These are phyloP conservation scores for Herpotrichia juniperi DNA, from an alignment of 2,329 filamentous ascomycete genomes.

Conservation along the genomic window DNA sequence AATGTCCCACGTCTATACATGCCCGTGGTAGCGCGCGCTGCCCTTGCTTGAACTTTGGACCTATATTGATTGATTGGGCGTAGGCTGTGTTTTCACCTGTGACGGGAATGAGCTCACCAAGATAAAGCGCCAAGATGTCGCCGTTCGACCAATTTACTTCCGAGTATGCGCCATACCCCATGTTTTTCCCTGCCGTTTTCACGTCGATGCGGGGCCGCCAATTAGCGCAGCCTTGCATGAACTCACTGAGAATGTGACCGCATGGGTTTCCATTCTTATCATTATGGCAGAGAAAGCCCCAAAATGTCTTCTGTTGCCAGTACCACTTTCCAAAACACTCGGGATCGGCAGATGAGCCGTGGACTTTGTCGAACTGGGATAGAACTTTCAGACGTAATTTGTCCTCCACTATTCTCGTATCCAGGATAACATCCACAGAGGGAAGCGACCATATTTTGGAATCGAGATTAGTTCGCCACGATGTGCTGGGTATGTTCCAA, in stretches of 20 bases:
- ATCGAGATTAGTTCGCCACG: no score
- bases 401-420: no score
- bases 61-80: constrained; percentile 9
- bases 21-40: background rate
- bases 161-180: constrained; percentile 6
- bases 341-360: no score
- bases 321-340: no score
- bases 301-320: no score
- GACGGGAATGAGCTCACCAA: constrained; percentile 13
- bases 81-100: constrained; percentile 8
- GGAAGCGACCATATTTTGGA: no score
- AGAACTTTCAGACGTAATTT: no score
- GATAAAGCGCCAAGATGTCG: constrained; percentile 5
- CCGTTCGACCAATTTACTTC: constrained; percentile 5
- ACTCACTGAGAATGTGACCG: constrained; percentile 12
- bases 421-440: no score
- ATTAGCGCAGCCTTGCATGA: constrained; percentile 3
- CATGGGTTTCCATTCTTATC: constrained; percentile 5
- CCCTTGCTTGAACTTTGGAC: constrained; percentile 8
- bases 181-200: background rate
- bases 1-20: constrained; percentile 10
- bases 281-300: no score
- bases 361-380: no score
- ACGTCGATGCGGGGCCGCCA: constrained; percentile 11
- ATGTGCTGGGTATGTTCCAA: no score